Percentiles rank a stretch among this genome's conserved stretches.
Evolutionary conservation across 2,329 filamentous ascomycete species (phyloP).

Genomic region (Clarireedia homoeocarpa): DNA sequence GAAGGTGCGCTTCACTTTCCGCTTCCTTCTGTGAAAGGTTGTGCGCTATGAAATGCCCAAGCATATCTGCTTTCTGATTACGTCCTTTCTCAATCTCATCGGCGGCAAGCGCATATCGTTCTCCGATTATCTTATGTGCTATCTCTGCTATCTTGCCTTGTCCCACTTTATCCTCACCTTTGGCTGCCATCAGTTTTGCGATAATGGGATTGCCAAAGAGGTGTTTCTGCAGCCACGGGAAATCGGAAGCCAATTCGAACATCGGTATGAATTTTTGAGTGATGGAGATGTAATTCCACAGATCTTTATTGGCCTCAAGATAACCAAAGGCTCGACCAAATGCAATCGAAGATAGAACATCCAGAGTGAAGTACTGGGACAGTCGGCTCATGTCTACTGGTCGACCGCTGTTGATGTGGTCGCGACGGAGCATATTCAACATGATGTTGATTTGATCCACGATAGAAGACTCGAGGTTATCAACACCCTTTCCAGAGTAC

Average conservation of each 20-base stretch:
- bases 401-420: constrained; percentile 32
- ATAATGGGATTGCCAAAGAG: no score
- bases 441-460: constrained; percentile 27
- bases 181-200: no score
- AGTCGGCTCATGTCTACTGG: constrained; percentile 44
- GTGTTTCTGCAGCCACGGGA: constrained; percentile 27
- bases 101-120: no score
- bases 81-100: no score
- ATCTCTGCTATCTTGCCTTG: no score
- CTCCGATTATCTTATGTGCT: no score
- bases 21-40: constrained; percentile 9
- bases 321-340: constrained; percentile 45
- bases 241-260: constrained; percentile 36
- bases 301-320: constrained; percentile 39
- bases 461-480: constrained; percentile 39
- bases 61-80: constrained; percentile 38
- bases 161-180: no score
- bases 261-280: constrained; percentile 36
- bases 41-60: constrained; percentile 35
- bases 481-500: constrained; percentile 48
- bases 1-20: constrained; percentile 8
- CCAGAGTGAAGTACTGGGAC: constrained; percentile 45
- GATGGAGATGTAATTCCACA: constrained; percentile 40
- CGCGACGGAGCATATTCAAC: constrained; percentile 1
- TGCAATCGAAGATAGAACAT: constrained; percentile 45